Evolutionary conservation across 495 filamentous ascomycete species (phyloP).

Genomic region (Amniculicola lignicola): DNA sequence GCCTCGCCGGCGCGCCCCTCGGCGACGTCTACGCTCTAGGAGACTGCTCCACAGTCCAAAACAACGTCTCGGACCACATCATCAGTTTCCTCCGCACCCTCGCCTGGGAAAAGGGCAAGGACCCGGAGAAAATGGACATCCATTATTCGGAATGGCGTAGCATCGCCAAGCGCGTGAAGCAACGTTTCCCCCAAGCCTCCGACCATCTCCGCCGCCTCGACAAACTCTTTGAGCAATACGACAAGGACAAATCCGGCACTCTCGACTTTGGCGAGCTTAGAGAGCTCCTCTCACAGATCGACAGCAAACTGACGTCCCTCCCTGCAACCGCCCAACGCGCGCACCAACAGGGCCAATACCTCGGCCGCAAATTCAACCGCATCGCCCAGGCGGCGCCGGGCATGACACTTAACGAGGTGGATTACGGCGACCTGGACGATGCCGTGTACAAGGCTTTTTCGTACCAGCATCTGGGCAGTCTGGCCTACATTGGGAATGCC

Average conservation of each 20-base stretch:
- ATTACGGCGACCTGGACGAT: slow-evolving; percentile 87
- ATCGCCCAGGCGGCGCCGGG: slow-evolving; percentile 77
- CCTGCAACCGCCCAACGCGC: slow-evolving; percentile 81
- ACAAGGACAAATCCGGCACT: slow-evolving; percentile 87
- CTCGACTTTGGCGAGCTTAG: slow-evolving; percentile 89
- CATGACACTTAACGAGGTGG: slow-evolving; percentile 70
- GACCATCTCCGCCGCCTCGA: slow-evolving; percentile 87
- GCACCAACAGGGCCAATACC: slow-evolving; percentile 92
- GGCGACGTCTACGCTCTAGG: slow-evolving; percentile 97
- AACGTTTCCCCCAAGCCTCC: slow-evolving; percentile 88
- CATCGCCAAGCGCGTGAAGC: slow-evolving; percentile 77
- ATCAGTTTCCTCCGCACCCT: slow-evolving; percentile 82
- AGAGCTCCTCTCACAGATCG: slow-evolving; percentile 74
- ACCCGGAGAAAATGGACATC: slow-evolving; percentile 78
- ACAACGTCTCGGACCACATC: slow-evolving; percentile 86
- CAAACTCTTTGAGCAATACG: slow-evolving; percentile 83
- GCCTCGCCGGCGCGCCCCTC: slow-evolving; percentile 83
- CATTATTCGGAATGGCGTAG: slow-evolving; percentile 83
- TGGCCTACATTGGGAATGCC: slow-evolving; percentile 95
- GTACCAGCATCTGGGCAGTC: slow-evolving; percentile 84
- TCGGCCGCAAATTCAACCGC: slow-evolving; percentile 92
- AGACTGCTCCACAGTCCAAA: slow-evolving; percentile 96
- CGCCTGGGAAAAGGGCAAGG: slow-evolving; percentile 86
- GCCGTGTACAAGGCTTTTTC: slow-evolving; percentile 94
- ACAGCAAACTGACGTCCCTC: slow-evolving; percentile 44